Evolutionary conservation across 352 stramenopile genomes (phyloP), one percentile per base, ranked within the genome.

Genomic region (Phytophthora podocarpi): DNA sequence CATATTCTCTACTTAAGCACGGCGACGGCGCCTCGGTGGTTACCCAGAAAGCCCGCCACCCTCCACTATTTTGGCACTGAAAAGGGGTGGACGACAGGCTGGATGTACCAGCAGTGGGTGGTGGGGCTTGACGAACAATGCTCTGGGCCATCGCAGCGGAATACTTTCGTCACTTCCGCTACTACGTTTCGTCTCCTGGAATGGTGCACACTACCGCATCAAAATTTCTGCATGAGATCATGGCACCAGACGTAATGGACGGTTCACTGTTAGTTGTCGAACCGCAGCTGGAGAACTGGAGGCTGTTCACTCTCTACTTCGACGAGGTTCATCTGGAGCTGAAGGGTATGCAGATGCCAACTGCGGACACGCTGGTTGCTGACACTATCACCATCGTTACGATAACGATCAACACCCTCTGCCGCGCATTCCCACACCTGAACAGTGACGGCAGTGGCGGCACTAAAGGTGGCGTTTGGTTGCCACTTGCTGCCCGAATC

Each of bases 141-240:
- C 28, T n/a, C n/a, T n/a, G n/a, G n/a, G n/a, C n/a, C n/a, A n/a
- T n/a, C 30, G 41, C 41, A 7, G 12, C 43, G 2, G 36, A 57
- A 10, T 64, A 64, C n/a, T 57, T 64, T 13, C 36, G 36, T 15
- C 36, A 52, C 2, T 58, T 64, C 23, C 40, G 51, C 7, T n/a
- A 40, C 28, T 57, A 45, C 37, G 5, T 57, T 26, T 58, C 36
- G 2, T 40, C 36, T 15, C 55, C 55, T 4, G 11, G 4, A 30
- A 45, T 12, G 16, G 8, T 46, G n/a, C 7, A 18, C 9, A 12
- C 24, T 1, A 39, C 28, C 0, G 36, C 36, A 8, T 35, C 18
- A 15, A n/a, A 36, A 0, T 64, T 58, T 20, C 36, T 64, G 4
- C 34, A 12, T 21, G 20, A n/a, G 4, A 32, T 35, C 2, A 34